These are phyloP conservation scores for Populus hybrid DNA, from an alignment of 441 rosid species.

Conservation along the genomic window DNA sequence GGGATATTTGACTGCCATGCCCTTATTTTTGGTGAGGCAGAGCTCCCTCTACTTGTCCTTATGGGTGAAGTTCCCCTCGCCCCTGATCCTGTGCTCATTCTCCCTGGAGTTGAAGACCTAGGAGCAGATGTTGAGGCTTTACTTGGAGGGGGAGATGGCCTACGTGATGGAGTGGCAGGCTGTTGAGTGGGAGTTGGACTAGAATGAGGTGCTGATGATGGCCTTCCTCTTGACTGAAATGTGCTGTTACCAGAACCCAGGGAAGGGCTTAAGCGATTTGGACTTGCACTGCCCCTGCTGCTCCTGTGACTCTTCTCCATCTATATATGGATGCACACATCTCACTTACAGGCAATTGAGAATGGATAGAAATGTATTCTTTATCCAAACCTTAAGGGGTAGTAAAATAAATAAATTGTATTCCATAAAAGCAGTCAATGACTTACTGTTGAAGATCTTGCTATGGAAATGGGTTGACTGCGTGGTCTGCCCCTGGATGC, in stretches of 20 bases:
- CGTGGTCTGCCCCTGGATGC: constrained; percentile 77
- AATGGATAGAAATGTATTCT: background rate
- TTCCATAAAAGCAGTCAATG: constrained; percentile 11
- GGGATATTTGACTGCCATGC: constrained; percentile 94
- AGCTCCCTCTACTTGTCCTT: constrained; percentile 69
- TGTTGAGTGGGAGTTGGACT: constrained; percentile 58
- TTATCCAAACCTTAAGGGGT: background rate
- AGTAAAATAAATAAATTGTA: background rate
- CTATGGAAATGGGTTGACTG: constrained; percentile 85
- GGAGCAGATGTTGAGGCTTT: constrained; percentile 58
- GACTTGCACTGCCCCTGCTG: constrained; percentile 97
- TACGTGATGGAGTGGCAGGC: constrained; percentile 64
- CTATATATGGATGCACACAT: constrained; percentile 37
- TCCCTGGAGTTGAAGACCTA: constrained; percentile 71
- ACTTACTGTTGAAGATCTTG: constrained; percentile 94
- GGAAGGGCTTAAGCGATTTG: constrained; percentile 90
- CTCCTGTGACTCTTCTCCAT: constrained; percentile 93
- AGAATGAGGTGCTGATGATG: constrained; percentile 68
- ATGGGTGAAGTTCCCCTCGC: constrained; percentile 79
- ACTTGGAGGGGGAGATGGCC: constrained; percentile 75
- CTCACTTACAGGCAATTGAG: constrained; percentile 10
- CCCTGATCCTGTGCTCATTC: constrained; percentile 69
- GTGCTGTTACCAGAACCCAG: constrained; percentile 68
- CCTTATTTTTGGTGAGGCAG: constrained; percentile 85
- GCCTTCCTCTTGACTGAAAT: constrained; percentile 79